Evolutionary conservation across 1,284 basidiomycete species (phyloP).

Genomic region (Naganishia liquefaciens): DNA sequence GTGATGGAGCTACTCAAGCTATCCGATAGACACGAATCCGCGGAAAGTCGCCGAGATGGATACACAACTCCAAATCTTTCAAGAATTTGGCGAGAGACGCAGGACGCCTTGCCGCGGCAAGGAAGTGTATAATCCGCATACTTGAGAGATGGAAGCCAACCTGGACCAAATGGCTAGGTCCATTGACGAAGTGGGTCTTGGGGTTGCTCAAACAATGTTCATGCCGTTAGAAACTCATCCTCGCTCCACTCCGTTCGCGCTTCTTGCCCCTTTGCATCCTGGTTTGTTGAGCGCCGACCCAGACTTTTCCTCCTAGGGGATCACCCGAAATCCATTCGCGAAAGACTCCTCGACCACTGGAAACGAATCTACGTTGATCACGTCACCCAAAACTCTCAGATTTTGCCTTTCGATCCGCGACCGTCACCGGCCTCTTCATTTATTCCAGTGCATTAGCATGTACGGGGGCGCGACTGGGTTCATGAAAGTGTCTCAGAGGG

Average conservation of each 20-base stretch:
- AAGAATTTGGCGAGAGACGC: not conserved
- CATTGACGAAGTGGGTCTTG: not conserved
- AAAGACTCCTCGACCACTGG: not conserved
- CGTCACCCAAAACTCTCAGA: not conserved
- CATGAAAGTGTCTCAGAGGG: not conserved
- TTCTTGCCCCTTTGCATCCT: slow-evolving; percentile 1
- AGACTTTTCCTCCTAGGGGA: slow-evolving; percentile 2
- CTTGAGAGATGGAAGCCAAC: slow-evolving; percentile 10
- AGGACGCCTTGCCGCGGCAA: not conserved
- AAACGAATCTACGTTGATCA: not conserved
- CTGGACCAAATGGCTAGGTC: not conserved
- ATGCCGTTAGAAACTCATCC: not conserved
- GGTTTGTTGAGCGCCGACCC: not conserved
- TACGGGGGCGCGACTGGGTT: not conserved
- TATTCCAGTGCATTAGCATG: no score
- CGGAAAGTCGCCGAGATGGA: not conserved
- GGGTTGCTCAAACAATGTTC: no score
- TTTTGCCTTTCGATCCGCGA: slow-evolving; percentile 13
- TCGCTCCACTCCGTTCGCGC: not conserved
- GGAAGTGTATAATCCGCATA: slow-evolving; percentile 1
- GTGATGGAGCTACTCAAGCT: slow-evolving; percentile 1
- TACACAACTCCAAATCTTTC: not conserved
- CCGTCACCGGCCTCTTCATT: not conserved
- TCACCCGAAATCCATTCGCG: not conserved
- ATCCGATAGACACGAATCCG: not conserved